Evolutionary conservation across 2,329 filamentous ascomycete genomes (phyloP), one percentile per base, ranked within the genome.

Genomic region (Colletotrichum limetticola): DNA sequence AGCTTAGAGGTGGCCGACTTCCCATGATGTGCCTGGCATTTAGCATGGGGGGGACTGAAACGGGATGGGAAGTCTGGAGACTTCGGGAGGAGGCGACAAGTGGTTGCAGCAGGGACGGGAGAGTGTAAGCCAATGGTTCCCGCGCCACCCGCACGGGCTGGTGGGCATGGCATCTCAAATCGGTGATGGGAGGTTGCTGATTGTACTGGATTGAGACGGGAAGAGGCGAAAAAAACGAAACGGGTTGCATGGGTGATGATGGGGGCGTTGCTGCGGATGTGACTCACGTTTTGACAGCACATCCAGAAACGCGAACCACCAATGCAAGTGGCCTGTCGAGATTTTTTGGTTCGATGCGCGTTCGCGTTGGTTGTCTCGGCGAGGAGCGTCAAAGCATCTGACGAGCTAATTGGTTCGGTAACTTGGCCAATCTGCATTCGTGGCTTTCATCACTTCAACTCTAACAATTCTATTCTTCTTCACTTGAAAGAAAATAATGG

Each of bases 271-370:
- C 49, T 56, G 68, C 49, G 49, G 49, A 8, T 37, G 62, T 71
- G 68, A 71, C 55, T 70, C 70, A 65, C 66, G 42, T 63, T 63
- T 72, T 72, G 70, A 72, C 70, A 72, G 70, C 70, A 52, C 70
- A 72, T 52, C 37, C 60, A 55, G 49, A 16, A 53, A 55, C 65
- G 65, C 57, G 28, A 65, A 52, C 30, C 53, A 28, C 53, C 49
- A 56, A 64, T 49, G 61, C 28, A 28, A n/a, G 14, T 22, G 42
- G 61, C 61, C 49, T 52, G 42, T 52, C 19, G 16, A 11, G 26
- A 3, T 16, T 28, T 5, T 56, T 42, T 53, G 57, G 30, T 49
- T 64, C 49, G 66, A 26, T 66, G 60, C 52, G 60, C 61, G 42
- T 24, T 30, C 35, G 60, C 19, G 67, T 66, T 63, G 53, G 42